A percentile compares a stretch with the other conserved stretches of the same genome.
Conservation (phyloP, 768 basidiomycete species). For the Amanita pseudoporphyria region DNA sequence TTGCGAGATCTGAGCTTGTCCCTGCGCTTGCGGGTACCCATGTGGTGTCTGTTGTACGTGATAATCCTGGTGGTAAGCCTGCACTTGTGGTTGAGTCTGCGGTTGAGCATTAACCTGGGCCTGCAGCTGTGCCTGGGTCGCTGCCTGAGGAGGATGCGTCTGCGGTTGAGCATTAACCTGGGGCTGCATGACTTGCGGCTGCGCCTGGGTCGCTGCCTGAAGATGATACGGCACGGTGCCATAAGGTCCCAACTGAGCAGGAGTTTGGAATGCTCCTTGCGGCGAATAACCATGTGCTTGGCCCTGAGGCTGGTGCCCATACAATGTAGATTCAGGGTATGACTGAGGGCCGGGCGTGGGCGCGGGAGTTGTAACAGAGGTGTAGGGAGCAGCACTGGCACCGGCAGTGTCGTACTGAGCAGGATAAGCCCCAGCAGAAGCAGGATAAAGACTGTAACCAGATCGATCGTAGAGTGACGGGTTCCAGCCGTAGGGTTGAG, state of each 20-base stretch:
- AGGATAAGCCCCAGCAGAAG: constrained; percentile 15
- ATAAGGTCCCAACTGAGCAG: constrained; percentile 4
- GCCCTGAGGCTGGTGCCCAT: not conserved
- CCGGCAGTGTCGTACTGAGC: constrained; percentile 2
- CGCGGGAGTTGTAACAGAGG: constrained; percentile 1
- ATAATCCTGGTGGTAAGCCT: constrained; percentile 12
- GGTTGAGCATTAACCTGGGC: too few species aligned
- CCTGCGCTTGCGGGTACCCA: constrained; percentile 15
- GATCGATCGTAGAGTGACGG: constrained; percentile 34
- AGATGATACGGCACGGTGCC: constrained; percentile 13
- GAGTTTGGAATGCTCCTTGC: not conserved
- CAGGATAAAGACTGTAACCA: constrained; percentile 29
- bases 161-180: too few species aligned
- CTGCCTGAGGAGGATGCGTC: too few species aligned
- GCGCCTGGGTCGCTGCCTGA: constrained; percentile 11
- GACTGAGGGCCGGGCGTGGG: not conserved
- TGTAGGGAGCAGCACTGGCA: not conserved
- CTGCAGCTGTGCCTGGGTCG: too few species aligned
- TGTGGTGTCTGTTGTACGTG: constrained; percentile 15
- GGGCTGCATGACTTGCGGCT: too few species aligned
- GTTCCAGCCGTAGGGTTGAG: constrained; percentile 45
- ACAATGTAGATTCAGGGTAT: not conserved
- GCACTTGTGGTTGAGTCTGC: too few species aligned
- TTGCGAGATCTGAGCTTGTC: constrained; percentile 1
- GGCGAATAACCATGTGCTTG: not conserved